Percentiles rank a stretch among this genome's conserved stretches.
Conservation (phyloP, 2,329 filamentous ascomycete species). For the Pestalotiopsis sp. region DNA sequence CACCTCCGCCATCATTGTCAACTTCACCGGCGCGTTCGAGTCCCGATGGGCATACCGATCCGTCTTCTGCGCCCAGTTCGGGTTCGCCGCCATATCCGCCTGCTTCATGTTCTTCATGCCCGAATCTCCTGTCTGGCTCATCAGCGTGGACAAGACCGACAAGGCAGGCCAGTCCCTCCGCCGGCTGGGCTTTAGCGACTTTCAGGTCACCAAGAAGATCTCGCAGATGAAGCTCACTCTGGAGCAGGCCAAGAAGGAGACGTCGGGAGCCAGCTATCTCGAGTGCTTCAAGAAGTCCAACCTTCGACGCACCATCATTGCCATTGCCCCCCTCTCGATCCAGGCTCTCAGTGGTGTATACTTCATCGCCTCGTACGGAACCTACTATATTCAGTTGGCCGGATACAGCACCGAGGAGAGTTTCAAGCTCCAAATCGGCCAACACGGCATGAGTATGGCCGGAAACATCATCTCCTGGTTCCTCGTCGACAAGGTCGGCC, state of each 20-base stretch:
- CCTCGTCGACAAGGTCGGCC: conserved; percentile 37
- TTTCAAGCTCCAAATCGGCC: conserved; percentile 39
- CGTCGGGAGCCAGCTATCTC: conserved; percentile 35
- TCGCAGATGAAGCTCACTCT: conserved; percentile 31
- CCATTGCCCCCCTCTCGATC: conserved; percentile 11
- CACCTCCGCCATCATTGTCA: conserved; percentile 30
- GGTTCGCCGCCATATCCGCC: conserved; percentile 25
- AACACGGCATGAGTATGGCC: conserved; percentile 37
- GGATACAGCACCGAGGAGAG: conserved; percentile 21
- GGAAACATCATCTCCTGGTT: conserved; percentile 41
- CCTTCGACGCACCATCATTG: conserved; percentile 23
- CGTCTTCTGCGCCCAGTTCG: conserved; percentile 34
- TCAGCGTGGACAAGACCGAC: conserved; percentile 31
- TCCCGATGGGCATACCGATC: conserved; percentile 34
- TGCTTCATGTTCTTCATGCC: conserved; percentile 36
- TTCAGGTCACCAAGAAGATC: conserved; percentile 28
- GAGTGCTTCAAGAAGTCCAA: conserved; percentile 41
- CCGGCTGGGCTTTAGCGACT: conserved; percentile 28
- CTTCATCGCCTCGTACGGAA: conserved; percentile 12
- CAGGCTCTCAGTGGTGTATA: conserved; percentile 11
- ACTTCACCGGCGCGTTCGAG: conserved; percentile 26
- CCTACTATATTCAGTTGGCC: conserved; percentile 15
- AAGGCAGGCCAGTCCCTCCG: conserved; percentile 35
- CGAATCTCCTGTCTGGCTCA: conserved; percentile 44
- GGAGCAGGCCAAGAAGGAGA: conserved; percentile 33